These are phyloP conservation scores for Isatis tinctoria DNA, from an alignment of 345 rosid genomes.

Conservation along the genomic window DNA sequence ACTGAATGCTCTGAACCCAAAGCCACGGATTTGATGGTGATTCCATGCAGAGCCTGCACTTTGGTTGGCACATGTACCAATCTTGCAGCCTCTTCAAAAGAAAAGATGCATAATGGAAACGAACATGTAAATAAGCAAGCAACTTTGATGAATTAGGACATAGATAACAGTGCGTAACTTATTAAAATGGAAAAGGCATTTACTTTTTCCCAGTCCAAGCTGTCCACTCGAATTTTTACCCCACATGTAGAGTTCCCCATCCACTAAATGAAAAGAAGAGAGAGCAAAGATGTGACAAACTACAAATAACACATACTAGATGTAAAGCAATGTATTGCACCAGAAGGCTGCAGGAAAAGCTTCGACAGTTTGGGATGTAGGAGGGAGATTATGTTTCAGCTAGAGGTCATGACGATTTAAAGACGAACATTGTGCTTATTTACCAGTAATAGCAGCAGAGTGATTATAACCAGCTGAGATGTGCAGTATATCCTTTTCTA, in stretches of 20 bases:
- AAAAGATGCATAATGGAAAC: background rate
- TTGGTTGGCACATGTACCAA: slow-evolving; percentile 58
- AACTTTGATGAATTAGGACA: background rate
- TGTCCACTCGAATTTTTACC: slow-evolving; percentile 92
- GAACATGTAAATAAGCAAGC: background rate
- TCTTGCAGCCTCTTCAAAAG: slow-evolving; percentile 55
- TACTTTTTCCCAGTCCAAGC: slow-evolving; percentile 97
- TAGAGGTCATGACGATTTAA: background rate
- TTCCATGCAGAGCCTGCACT: slow-evolving; percentile 69
- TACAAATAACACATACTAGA: background rate
- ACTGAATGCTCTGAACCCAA: slow-evolving; percentile 89
- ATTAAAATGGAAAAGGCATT: background rate
- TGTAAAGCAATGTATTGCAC: background rate
- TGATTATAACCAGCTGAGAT: slow-evolving; percentile 88
- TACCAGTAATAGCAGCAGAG: slow-evolving; percentile 92
- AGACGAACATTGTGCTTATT: background rate
- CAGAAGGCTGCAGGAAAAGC: background rate
- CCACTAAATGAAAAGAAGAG: slow-evolving; percentile 39
- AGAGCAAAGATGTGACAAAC: background rate
- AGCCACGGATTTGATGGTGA: slow-evolving; percentile 58
- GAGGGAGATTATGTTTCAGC: background rate
- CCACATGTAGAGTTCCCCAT: slow-evolving; percentile 91
- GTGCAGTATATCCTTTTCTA: slow-evolving; percentile 55
- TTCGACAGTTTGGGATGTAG: background rate
- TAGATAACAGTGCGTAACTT: background rate